phyloP scores from a whole-genome alignment of 2,329 filamentous ascomycete species.

The Zymoseptoria pseudotritici region DNA sequence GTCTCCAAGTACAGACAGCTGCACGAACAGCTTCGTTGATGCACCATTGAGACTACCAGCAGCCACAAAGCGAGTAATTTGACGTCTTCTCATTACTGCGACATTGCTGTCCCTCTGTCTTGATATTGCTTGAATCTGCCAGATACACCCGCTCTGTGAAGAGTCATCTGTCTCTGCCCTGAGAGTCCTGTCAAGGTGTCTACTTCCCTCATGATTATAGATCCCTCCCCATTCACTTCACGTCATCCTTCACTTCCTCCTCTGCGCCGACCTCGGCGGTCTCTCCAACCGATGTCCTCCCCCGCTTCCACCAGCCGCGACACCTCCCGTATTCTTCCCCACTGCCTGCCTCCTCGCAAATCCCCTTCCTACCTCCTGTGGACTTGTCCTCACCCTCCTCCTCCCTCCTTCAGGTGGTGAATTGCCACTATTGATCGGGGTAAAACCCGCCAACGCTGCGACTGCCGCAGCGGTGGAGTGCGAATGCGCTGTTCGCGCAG shows the following conservation, averaged over 20 bases:
- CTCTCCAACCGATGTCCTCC: slow-evolving; percentile 6
- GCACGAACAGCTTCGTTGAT: no score
- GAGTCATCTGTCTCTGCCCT: neutral
- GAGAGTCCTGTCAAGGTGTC: neutral
- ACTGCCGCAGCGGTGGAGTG: slow-evolving; percentile 1
- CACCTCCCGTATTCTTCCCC: neutral
- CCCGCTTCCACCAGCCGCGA: neutral
- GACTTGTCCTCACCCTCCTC: slow-evolving; percentile 14
- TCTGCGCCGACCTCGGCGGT: slow-evolving; percentile 13
- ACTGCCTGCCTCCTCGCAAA: neutral
- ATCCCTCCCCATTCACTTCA: neutral
- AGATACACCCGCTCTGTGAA: neutral
- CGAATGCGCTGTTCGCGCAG: neutral
- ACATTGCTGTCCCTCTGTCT: neutral
- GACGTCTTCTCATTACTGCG: neutral
- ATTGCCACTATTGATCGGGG: slow-evolving; percentile 16
- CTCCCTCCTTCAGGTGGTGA: neutral
- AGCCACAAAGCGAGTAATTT: neutral
- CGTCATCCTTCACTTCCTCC: slow-evolving; percentile 12
- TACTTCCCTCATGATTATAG: neutral
- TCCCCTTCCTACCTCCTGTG: slow-evolving; percentile 2
- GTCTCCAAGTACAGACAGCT: no score
- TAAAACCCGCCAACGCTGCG: slow-evolving; percentile 10
- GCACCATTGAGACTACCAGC: no score
- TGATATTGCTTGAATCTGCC: neutral